Evolutionary conservation across 225 moss, liverwort and hornwort species (phyloP), one percentile per base, ranked within the genome.

Genomic region (Pseudoscleropodium purum): DNA sequence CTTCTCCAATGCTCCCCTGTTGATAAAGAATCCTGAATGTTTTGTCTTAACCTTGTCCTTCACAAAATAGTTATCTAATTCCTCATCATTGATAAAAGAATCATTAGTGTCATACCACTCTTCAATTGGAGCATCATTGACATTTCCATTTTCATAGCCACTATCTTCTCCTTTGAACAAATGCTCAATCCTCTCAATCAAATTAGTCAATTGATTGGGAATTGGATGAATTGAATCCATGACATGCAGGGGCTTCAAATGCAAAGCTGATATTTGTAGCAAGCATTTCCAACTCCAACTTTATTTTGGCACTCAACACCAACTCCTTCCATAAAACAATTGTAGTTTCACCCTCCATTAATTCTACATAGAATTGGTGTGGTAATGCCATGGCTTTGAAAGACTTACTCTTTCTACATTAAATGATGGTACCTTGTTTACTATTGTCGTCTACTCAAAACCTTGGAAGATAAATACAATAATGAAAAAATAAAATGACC

Each of bases 61-160:
- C 10, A 10, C 30, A 52, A 84, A 84, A 39, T 84, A 84, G 0
- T 84, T 39, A 30, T 84, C 54, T 51, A 84, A 19, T 10, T 84
- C 84, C 2, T 69, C 84, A 69, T 84, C 69, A 21, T 84, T 69
- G 1, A 84, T 69, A 5, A 84, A 84, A 20, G 84, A 84, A 54
- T 84, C 84, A 39, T 84, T 29, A 2, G 18, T 54, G 30, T 54
- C 54, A n/a, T 84, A 84, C 19, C 37, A 1, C 27, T 84, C 84
- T 52, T 39, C 18, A 9, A 6, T 0, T 7, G 4, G 13, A 30
- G 29, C 29, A 20, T 4, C 8, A 19, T n/a, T 14, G 2, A 2
- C 39, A 54, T 84, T 29, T 18, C 19, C 52, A 33, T 76, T 27
- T 11, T 76, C 51, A 13, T 39, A 11, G 15, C 54, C 68, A 30